These are phyloP conservation scores for Gremmenia infestans DNA, from an alignment of 2,329 filamentous ascomycete genomes.

Conservation along the genomic window DNA sequence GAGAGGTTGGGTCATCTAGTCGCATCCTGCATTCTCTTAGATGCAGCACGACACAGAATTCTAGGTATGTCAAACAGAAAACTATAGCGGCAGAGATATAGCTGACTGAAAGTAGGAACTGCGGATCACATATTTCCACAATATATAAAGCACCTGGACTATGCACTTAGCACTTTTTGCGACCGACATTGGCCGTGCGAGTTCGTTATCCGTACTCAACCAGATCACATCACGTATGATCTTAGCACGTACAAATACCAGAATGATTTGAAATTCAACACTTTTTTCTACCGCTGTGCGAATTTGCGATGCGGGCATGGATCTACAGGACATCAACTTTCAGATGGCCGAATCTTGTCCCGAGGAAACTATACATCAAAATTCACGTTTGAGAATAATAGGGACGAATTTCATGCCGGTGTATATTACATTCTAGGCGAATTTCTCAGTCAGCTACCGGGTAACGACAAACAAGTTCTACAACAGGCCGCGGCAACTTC, in stretches of 20 bases:
- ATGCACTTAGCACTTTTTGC: slow-evolving; percentile 4
- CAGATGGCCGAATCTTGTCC: slow-evolving; percentile 1
- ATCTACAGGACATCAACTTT: slow-evolving; percentile 9
- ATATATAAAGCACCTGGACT: slow-evolving; percentile 4
- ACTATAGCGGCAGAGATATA: background rate
- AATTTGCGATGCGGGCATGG: slow-evolving; percentile 4
- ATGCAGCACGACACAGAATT: slow-evolving; percentile 1
- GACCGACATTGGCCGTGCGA: slow-evolving; percentile 8
- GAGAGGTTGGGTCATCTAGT: slow-evolving; percentile 3
- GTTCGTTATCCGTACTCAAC: background rate
- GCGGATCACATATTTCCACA: slow-evolving; percentile 8
- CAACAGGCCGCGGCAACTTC: background rate
- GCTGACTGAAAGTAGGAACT: background rate
- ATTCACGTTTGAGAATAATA: slow-evolving; percentile 1
- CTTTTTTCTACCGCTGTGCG: background rate
- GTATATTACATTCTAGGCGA: background rate
- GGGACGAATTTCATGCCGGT: background rate
- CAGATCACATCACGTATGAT: slow-evolving; percentile 1
- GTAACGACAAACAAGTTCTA: background rate
- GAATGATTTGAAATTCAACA: background rate
- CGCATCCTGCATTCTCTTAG: slow-evolving; percentile 12
- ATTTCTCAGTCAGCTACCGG: background rate
- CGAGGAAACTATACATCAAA: slow-evolving; percentile 1
- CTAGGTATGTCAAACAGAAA: background rate
- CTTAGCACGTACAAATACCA: background rate